A percentile compares a stretch with the other conserved stretches of the same genome.
Evolutionary conservation across 352 stramenopile genomes (phyloP).

Genomic region (Globisporangium splendens): DNA sequence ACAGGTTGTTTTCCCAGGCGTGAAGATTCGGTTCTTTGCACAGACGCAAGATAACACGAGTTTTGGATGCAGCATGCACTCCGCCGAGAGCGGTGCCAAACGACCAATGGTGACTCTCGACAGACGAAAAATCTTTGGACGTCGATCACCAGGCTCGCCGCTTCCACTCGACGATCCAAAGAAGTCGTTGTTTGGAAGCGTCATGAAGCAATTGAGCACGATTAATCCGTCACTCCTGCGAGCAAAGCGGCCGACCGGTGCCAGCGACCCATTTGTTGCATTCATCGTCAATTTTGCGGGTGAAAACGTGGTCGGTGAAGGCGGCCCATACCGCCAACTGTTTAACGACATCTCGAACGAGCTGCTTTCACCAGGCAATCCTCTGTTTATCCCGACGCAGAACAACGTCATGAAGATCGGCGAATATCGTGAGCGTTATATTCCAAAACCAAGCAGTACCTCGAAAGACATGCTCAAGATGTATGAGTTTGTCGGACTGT

Average conservation of each 20-base stretch:
- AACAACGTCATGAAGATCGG: conserved; percentile 72
- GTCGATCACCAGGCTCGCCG: conserved; percentile 17
- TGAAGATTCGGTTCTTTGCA: conserved; percentile 74
- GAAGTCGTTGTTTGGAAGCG: conserved; percentile 65
- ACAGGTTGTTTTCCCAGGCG: conserved; percentile 64
- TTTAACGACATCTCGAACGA: conserved; percentile 79
- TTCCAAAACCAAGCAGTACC: conserved; percentile 54
- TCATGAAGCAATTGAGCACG: conserved; percentile 47
- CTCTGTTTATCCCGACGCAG: conserved; percentile 67
- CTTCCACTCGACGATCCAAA: conserved; percentile 39
- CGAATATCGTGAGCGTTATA: conserved; percentile 63
- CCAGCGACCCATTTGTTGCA: conserved; percentile 76
- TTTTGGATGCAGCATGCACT: conserved; percentile 35
- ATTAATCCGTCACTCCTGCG: conserved; percentile 48
- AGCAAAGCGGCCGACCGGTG: conserved; percentile 67
- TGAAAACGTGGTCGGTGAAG: conserved; percentile 79
- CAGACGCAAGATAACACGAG: conserved; percentile 72
- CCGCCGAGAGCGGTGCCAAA: conserved; percentile 44
- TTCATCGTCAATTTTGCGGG: conserved; percentile 78
- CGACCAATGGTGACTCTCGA: conserved; percentile 69
- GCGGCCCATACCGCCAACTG: conserved; percentile 72
- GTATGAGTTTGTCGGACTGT: conserved; percentile 72
- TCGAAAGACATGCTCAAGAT: conserved; percentile 57
- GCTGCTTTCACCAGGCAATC: conserved; percentile 40
- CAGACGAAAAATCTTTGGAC: conserved; percentile 43